These are phyloP conservation scores for Hypoxylon trugodes DNA, from an alignment of 495 filamentous ascomycete species.

Conservation along the genomic window DNA sequence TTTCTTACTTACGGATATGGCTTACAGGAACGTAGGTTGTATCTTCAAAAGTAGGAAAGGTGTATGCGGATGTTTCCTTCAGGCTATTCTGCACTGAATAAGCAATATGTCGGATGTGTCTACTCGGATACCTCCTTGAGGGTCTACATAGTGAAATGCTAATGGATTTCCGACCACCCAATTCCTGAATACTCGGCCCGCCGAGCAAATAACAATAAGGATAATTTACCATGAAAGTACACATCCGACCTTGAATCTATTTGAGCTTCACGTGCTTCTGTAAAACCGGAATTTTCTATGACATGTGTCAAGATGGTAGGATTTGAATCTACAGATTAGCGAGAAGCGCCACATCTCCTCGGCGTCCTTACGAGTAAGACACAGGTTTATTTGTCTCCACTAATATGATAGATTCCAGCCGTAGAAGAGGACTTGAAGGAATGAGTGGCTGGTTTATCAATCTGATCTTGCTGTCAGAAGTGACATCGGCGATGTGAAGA, in stretches of 20 bases:
- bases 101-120: too few relatives aligned
- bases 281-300: background rate
- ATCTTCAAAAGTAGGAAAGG: too few relatives aligned
- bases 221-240: background rate
- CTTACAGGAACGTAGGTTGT: too few relatives aligned
- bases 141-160: too few relatives aligned
- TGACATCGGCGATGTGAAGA: slow-evolving; percentile 8
- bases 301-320: background rate
- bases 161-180: too few relatives aligned
- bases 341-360: slow-evolving; percentile 18
- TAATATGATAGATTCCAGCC: background rate
- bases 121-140: too few relatives aligned
- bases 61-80: too few relatives aligned
- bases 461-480: slow-evolving; percentile 4
- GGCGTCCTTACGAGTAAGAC: background rate
- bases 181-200: too few relatives aligned
- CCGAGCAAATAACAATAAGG: background rate
- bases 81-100: too few relatives aligned
- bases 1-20: too few relatives aligned
- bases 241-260: background rate
- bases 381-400: background rate
- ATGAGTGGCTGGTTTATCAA: slow-evolving; percentile 6
- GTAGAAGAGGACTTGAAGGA: slow-evolving; percentile 1
- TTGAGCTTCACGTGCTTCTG: background rate
- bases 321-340: slow-evolving; percentile 24